A percentile compares a stretch with the other conserved stretches of the same genome.
Evolutionary conservation across 2,329 filamentous ascomycete species (phyloP).

Genomic region (Ampelomyces quisqualis): DNA sequence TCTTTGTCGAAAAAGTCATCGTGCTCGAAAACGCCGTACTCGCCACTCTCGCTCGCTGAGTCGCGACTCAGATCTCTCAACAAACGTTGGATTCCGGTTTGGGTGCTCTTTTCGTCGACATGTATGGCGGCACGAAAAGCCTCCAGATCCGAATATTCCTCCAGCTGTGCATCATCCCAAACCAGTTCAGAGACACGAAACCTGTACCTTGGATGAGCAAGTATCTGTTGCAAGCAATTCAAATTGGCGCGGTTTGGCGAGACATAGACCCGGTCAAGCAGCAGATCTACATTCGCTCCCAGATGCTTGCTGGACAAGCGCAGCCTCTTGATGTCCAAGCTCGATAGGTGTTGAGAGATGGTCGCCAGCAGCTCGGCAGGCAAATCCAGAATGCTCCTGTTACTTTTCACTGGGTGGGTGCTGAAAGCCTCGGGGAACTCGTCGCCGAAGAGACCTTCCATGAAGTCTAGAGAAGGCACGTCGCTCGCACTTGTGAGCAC

Average conservation of each 20-base stretch:
- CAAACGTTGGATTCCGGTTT: constrained; percentile 10
- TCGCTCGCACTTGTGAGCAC: constrained; percentile 18
- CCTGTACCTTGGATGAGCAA: constrained; percentile 40
- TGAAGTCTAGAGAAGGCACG: constrained; percentile 26
- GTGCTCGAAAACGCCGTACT: constrained; percentile 10
- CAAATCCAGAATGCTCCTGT: constrained; percentile 21
- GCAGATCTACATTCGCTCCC: constrained; percentile 24
- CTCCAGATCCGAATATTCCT: constrained; percentile 17
- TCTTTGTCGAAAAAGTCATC: constrained; percentile 14
- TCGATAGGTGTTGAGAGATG: constrained; percentile 17
- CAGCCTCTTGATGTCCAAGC: constrained; percentile 24
- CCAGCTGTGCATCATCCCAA: constrained; percentile 43
- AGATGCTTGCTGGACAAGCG: constrained; percentile 19
- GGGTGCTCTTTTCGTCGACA: constrained; percentile 18
- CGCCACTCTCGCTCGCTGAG: constrained; percentile 5
- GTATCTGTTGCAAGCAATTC: constrained; percentile 40
- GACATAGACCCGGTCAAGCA: constrained; percentile 44
- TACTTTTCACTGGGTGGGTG: constrained; percentile 12
- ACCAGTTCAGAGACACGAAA: constrained; percentile 43
- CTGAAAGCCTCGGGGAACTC: constrained; percentile 28
- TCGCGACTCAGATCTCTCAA: constrained; percentile 1
- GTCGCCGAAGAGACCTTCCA: constrained; percentile 27
- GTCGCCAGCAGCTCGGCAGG: constrained; percentile 22
- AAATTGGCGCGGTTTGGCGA: constrained; percentile 47
- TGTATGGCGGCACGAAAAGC: constrained; percentile 12